These are phyloP conservation scores for Letharia lupina DNA, from an alignment of 495 filamentous ascomycete genomes.

Conservation along the genomic window DNA sequence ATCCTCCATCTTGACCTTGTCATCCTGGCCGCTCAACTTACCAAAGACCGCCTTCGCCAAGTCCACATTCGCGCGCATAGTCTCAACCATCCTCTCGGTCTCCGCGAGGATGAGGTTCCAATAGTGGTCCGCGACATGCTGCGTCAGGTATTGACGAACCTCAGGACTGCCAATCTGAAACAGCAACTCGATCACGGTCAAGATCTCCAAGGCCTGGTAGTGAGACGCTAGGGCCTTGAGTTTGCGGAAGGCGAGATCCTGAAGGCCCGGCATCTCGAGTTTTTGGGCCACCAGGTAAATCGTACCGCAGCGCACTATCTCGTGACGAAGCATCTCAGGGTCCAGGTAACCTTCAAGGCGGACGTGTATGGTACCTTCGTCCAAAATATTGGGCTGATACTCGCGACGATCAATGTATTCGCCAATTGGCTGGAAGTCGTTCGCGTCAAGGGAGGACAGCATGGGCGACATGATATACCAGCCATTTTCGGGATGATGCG, in stretches of 20 bases:
- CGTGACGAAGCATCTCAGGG: not conserved
- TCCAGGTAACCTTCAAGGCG: constrained; percentile 7
- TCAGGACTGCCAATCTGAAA: constrained; percentile 6
- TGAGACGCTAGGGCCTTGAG: constrained; percentile 15
- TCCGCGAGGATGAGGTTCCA: constrained; percentile 9
- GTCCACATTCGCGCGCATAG: not conserved
- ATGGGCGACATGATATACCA: constrained; percentile 20
- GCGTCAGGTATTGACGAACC: constrained; percentile 9
- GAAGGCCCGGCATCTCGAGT: constrained; percentile 21
- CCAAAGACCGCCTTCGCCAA: constrained; percentile 7
- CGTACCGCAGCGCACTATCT: constrained; percentile 13
- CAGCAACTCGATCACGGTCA: not conserved
- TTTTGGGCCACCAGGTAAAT: constrained; percentile 11
- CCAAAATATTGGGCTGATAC: constrained; percentile 18
- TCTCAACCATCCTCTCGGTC: not conserved
- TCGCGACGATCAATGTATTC: constrained; percentile 18
- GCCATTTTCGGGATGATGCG: constrained; percentile 1
- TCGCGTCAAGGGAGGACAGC: constrained; percentile 5
- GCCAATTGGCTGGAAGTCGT: constrained; percentile 16
- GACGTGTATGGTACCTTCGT: constrained; percentile 15
- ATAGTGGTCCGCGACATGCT: constrained; percentile 11
- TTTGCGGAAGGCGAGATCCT: constrained; percentile 19
- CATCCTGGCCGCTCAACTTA: not conserved
- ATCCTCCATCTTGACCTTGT: not conserved
- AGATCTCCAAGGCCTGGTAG: constrained; percentile 5